These are phyloP conservation scores for Amanita jacksonii DNA, from an alignment of 768 basidiomycete genomes.

Conservation along the genomic window DNA sequence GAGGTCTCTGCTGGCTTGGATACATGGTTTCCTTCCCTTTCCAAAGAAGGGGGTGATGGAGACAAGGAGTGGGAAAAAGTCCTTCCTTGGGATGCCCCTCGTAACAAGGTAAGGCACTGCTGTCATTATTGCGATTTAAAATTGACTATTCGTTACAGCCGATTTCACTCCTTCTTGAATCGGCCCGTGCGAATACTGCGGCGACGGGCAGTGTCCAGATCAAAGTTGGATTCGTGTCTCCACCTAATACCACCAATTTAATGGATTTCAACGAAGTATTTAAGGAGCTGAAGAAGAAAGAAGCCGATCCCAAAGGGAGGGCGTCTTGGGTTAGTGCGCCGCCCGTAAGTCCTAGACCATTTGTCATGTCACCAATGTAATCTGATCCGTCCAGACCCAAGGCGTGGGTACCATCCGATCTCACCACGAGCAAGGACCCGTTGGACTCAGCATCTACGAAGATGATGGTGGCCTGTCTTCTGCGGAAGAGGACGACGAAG, in stretches of 20 bases:
- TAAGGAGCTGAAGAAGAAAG: conserved; percentile 42
- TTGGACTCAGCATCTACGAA: conserved; percentile 36
- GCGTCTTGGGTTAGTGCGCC: conserved; percentile 6
- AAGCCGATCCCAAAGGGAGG: neutral
- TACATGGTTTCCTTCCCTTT: conserved; percentile 75
- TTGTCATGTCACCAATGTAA: neutral
- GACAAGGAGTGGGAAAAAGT: conserved; percentile 23
- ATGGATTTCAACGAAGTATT: conserved; percentile 55
- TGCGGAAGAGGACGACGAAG: neutral
- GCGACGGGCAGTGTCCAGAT: conserved; percentile 32
- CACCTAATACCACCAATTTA: conserved; percentile 18
- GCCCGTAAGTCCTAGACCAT: conserved; percentile 1
- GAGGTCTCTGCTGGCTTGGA: conserved; percentile 75
- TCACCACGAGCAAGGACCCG: conserved; percentile 27
- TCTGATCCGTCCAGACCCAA: conserved; percentile 47
- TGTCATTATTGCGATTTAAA: conserved; percentile 8
- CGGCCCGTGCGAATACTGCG: conserved; percentile 30
- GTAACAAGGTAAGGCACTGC: conserved; percentile 48
- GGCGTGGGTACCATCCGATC: conserved; percentile 79
- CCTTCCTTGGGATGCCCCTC: conserved; percentile 48
- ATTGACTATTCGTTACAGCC: conserved; percentile 16
- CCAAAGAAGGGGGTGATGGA: neutral
- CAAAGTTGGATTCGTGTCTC: conserved; percentile 39
- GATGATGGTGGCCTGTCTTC: conserved; percentile 73
- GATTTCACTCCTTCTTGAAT: conserved; percentile 29